A percentile compares a stretch with the other conserved stretches of the same genome.
Conservation (phyloP, 164 flowering plant genomes). For the Vitis rupestris region DNA sequence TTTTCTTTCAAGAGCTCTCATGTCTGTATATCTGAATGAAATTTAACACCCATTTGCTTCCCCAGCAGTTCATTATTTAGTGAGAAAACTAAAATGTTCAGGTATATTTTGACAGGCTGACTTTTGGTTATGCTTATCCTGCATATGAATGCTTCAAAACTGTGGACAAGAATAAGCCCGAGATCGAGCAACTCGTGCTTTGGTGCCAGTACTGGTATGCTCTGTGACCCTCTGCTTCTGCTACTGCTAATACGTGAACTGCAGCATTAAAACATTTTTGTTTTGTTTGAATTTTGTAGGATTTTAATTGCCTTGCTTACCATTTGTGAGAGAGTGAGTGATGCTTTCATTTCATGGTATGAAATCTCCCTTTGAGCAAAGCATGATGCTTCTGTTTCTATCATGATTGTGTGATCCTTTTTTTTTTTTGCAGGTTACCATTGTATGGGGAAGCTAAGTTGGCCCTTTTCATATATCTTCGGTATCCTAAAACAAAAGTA, state of each 20-base stretch:
- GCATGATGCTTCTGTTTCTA: neutral
- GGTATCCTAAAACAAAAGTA: conserved; percentile 80
- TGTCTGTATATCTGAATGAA: conserved; percentile 40
- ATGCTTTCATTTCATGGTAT: conserved; percentile 17
- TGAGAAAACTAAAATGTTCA: neutral
- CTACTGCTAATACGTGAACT: no score
- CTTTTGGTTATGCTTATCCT: conserved; percentile 86
- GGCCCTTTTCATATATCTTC: conserved; percentile 73
- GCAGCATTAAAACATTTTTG: neutral
- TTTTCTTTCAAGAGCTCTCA: conserved; percentile 63
- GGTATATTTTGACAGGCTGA: conserved; percentile 52
- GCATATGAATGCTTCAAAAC: conserved; percentile 85
- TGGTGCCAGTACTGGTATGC: conserved; percentile 94
- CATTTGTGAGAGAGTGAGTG: conserved; percentile 73
- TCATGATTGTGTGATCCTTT: neutral
- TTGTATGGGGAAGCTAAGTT: conserved; percentile 83
- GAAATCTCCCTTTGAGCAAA: neutral
- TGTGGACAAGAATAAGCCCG: conserved; percentile 68
- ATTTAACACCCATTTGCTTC: neutral
- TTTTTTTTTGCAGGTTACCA: conserved; percentile 62
- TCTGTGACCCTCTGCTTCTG: no score
- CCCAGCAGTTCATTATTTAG: neutral
- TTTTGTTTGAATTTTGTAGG: conserved; percentile 39
- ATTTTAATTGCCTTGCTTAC: conserved; percentile 74
- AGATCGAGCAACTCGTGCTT: conserved; percentile 72